Evolutionary conservation across 1,284 basidiomycete genomes (phyloP).

Genomic region (Cystobasidium sp.): DNA sequence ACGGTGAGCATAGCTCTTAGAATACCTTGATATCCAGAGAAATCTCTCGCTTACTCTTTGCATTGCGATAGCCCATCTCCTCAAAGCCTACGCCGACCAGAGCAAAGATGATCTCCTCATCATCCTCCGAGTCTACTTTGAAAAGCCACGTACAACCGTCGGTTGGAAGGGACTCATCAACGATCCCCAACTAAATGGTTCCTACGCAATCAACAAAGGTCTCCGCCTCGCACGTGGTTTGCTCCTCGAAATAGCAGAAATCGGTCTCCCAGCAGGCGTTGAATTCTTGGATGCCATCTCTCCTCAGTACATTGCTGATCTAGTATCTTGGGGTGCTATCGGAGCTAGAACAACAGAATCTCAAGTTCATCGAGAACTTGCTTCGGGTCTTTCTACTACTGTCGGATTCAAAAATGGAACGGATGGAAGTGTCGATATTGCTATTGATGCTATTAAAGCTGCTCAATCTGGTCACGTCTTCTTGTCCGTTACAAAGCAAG

Average conservation of each 20-base stretch:
- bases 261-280: constrained; percentile 58
- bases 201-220: constrained; percentile 94
- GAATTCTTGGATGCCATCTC: constrained; percentile 72
- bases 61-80: constrained; percentile 62
- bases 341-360: constrained; percentile 95
- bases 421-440: constrained; percentile 71
- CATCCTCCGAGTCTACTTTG: constrained; percentile 83
- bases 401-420: constrained; percentile 71
- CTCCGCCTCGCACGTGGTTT: constrained; percentile 86
- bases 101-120: constrained; percentile 88
- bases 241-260: constrained; percentile 72
- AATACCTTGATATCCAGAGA: neutral
- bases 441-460: constrained; percentile 83
- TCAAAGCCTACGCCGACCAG: constrained; percentile 77
- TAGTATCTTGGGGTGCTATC: constrained; percentile 97
- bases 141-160: constrained; percentile 86
- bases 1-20: constrained; percentile 59
- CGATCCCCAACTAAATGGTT: constrained; percentile 67
- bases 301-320: constrained; percentile 93
- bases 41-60: neutral
- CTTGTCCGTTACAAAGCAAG: constrained; percentile 90
- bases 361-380: constrained; percentile 77
- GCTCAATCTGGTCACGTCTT: constrained; percentile 86
- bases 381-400: constrained; percentile 72
- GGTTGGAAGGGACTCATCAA: constrained; percentile 97